Percentiles rank a stretch among this genome's conserved stretches.
Conservation (phyloP, 495 filamentous ascomycete species). For the Lasiosphaeria hispida region DNA sequence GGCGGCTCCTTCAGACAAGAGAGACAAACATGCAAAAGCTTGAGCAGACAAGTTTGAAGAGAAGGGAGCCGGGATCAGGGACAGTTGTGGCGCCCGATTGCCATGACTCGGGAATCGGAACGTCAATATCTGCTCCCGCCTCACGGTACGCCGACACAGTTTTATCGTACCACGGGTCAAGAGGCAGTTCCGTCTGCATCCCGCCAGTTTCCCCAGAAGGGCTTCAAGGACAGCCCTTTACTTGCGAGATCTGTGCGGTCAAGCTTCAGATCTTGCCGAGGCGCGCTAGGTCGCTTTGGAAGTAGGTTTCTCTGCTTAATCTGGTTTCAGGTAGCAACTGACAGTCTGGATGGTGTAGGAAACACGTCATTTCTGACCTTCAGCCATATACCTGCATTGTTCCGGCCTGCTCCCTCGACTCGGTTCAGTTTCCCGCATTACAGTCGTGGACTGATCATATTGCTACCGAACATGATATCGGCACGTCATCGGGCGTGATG, state of each 20-base stretch:
- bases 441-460: background rate
- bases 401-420: background rate
- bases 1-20: background rate
- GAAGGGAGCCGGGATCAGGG: too few relatives aligned
- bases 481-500: background rate
- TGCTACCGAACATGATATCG: background rate
- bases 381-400: background rate
- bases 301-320: background rate
- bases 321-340: background rate
- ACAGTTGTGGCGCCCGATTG: background rate
- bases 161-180: background rate
- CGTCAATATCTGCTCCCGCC: background rate
- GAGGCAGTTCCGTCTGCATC: background rate
- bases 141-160: constrained; percentile 4
- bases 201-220: background rate
- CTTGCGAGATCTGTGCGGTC: background rate
- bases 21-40: too few relatives aligned
- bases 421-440: background rate
- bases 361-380: constrained; percentile 10
- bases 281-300: background rate
- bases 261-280: background rate
- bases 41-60: background rate
- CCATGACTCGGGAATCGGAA: constrained; percentile 6
- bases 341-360: background rate
- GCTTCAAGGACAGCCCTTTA: background rate